Evolutionary conservation across 257 asterid genomes (phyloP).

Genomic region (Thymus quinquecostatus): DNA sequence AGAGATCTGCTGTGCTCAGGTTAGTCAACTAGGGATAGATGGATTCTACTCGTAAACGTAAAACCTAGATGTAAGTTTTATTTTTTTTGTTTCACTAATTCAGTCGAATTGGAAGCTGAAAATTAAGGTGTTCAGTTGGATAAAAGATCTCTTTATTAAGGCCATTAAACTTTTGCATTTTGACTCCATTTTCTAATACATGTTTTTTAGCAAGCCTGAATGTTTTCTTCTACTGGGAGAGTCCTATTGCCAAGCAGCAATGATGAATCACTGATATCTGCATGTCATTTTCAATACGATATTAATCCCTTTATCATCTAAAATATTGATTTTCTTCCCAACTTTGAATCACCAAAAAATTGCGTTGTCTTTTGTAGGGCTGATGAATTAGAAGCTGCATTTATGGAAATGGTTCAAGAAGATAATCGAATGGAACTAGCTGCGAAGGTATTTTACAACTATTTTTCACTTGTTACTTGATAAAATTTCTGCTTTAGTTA

Average conservation of each 20-base stretch:
- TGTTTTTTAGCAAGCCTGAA: too few species aligned
- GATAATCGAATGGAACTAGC: slow-evolving; percentile 84
- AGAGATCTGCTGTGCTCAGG: slow-evolving; percentile 83
- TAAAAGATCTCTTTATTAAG: too few species aligned
- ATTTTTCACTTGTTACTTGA: slow-evolving; percentile 12
- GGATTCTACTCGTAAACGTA: slow-evolving; percentile 1
- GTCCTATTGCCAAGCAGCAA: too few species aligned
- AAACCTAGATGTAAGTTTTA: slow-evolving; percentile 4
- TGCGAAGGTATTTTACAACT: slow-evolving; percentile 61
- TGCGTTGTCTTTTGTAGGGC: slow-evolving; percentile 52
- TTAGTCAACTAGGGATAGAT: slow-evolving; percentile 29
- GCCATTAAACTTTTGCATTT: too few species aligned
- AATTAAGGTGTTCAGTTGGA: too few species aligned
- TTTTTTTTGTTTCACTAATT: neutral
- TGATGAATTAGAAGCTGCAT: slow-evolving; percentile 91
- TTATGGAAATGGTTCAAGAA: slow-evolving; percentile 81
- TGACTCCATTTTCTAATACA: too few species aligned
- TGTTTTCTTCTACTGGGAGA: too few species aligned
- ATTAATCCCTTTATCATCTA: slow-evolving; percentile 13
- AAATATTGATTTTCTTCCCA: neutral
- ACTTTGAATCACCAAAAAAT: slow-evolving; percentile 16
- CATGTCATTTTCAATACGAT: neutral
- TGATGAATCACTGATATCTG: too few species aligned
- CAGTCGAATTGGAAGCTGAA: too few species aligned
- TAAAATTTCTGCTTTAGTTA: neutral